These are phyloP conservation scores for Pyracantha coccinea DNA, from an alignment of 331 rosid genomes.

Conservation along the genomic window DNA sequence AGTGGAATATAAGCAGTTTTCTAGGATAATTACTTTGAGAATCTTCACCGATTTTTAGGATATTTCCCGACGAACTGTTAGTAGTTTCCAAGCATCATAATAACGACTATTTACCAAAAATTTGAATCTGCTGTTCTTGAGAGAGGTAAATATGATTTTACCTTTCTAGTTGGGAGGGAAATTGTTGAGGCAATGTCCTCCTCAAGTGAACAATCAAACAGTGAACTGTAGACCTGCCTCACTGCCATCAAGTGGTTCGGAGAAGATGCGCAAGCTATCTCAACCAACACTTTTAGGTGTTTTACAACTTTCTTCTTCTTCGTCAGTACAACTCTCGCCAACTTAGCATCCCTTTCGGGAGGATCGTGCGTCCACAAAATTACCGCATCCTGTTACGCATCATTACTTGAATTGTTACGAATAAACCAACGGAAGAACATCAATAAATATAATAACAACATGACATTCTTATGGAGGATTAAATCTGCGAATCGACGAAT, in stretches of 20 bases:
- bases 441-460: neutral
- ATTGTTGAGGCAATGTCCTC: conserved; percentile 62
- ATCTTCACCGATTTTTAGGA: neutral
- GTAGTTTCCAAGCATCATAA: neutral
- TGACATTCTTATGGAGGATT: neutral
- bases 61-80: neutral
- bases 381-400: conserved; percentile 54
- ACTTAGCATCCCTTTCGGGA: conserved; percentile 70
- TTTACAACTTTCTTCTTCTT: conserved; percentile 31
- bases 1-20: too few relatives aligned
- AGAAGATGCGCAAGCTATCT: conserved; percentile 78
- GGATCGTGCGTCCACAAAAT: conserved; percentile 73
- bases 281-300: conserved; percentile 55
- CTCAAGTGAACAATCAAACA: conserved; percentile 71
- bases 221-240: conserved; percentile 65
- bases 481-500: neutral
- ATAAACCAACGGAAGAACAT: neutral
- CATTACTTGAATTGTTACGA: neutral
- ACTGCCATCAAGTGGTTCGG: conserved; percentile 82
- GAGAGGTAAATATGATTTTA: conserved; percentile 11
- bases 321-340: conserved; percentile 53
- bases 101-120: neutral
- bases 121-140: neutral
- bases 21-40: neutral
- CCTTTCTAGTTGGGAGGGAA: conserved; percentile 60